Conservation (phyloP, 1,284 basidiomycete species). For the Trichosporon faecale region DNA sequence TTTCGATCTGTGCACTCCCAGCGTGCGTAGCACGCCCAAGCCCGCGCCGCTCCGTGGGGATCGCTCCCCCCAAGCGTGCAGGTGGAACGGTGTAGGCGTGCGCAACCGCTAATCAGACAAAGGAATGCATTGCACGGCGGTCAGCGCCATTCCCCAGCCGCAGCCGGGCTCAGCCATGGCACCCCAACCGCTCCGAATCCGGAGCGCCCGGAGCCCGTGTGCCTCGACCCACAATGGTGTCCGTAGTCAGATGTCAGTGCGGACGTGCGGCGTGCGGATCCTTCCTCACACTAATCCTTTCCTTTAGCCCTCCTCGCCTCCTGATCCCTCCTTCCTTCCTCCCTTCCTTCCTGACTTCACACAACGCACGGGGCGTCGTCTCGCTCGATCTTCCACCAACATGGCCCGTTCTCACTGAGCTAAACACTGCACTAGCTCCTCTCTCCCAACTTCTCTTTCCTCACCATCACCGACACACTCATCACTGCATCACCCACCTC, state of each 20-base stretch:
- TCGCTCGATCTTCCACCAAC: neutral
- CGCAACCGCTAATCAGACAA: neutral
- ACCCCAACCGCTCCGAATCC: neutral
- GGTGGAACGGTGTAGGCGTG: neutral
- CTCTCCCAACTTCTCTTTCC: neutral
- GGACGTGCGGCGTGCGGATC: slow-evolving; percentile 10
- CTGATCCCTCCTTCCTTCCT: neutral
- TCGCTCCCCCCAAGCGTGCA: neutral
- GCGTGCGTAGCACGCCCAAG: neutral
- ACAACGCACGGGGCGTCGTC: slow-evolving; percentile 11
- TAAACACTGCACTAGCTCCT: slow-evolving; percentile 7
- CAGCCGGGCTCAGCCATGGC: neutral
- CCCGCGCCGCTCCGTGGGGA: neutral
- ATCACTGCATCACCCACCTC: neutral
- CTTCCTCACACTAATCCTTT: slow-evolving; percentile 7
- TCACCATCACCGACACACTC: neutral
- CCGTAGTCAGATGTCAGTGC: slow-evolving; percentile 9
- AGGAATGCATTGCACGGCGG: neutral
- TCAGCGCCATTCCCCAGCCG: neutral
- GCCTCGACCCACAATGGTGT: neutral
- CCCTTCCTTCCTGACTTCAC: neutral
- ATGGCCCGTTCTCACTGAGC: slow-evolving; percentile 9
- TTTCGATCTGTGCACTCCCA: neutral
- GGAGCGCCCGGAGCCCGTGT: neutral
- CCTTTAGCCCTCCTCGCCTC: neutral